Evolutionary conservation across 805 yeast genomes (phyloP), one percentile per base, ranked within the genome.

Genomic region (Huiozyma sinensis): DNA sequence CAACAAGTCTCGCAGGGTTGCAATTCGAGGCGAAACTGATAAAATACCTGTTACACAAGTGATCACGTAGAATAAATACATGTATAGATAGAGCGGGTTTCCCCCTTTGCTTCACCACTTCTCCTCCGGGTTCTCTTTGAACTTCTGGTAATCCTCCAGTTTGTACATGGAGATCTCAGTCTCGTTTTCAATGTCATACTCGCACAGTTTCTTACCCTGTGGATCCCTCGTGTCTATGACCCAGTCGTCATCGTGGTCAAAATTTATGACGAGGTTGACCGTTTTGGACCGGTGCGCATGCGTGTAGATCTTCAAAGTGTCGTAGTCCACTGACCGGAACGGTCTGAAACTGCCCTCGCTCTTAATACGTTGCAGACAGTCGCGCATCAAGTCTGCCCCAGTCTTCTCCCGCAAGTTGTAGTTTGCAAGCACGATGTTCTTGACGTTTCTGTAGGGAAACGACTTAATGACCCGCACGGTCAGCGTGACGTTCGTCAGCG

Each of bases 221-320:
- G 43, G 38, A 46, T 69, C 68, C 33, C 54, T 60, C 43, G 63
- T 50, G 36, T 69, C 67, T 44, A 84, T 60, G 5, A 84, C 67
- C 88, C 94, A 83, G 45, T 79, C 81, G 36, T 62, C 64, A 6
- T 79, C 85, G 55, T 89, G 80, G 28, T 86, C 95, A 60, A 92
- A 75, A 60, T 92, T 92, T 49, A 92, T 83, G 39, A 88, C 92
- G 51, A 92, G 70, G 58, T 92, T 88, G 77, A 88, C 83, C 2
- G 96, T 85, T 65, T 92, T 92, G 30, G 95, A 76, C 9, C 94
- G 92, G 62, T 90, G 97, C 0, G 98, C 97, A 58, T 87, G 88
- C 29, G 95, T 83, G 65, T 92, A 92, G 6, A 92, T 73, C 63
- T 92, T 92, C 45, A 90, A 61, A 0, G 89, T 70, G 57, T 90